These are phyloP conservation scores for Chlorella sp. DNA, from an alignment of 139 green algal species.

Conservation along the genomic window DNA sequence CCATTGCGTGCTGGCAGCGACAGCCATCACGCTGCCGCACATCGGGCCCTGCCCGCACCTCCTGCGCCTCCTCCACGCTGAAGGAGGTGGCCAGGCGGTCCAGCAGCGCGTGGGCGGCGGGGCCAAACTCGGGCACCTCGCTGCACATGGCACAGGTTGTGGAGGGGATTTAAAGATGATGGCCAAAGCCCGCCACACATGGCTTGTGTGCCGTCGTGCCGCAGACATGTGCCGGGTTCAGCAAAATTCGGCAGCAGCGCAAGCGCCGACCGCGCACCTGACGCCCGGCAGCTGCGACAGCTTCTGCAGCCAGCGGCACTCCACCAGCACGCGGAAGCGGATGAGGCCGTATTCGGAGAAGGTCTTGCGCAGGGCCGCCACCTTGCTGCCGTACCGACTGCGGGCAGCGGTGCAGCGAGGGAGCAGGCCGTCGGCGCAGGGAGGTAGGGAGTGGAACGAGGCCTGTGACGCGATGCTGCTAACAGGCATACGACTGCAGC, in stretches of 20 bases:
- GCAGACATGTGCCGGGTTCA: too few species aligned
- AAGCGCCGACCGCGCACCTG: too few species aligned
- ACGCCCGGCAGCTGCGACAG: slow-evolving; percentile 67
- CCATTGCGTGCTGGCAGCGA: too few species aligned
- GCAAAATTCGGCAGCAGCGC: too few species aligned
- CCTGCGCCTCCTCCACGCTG: slow-evolving; percentile 75
- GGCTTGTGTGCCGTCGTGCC: too few species aligned
- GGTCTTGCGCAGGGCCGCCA: slow-evolving; percentile 77
- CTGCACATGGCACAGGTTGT: slow-evolving; percentile 14
- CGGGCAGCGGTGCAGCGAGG: too few species aligned
- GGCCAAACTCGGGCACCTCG: slow-evolving; percentile 89
- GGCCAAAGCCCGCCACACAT: too few species aligned
- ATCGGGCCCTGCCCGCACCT: slow-evolving; percentile 44
- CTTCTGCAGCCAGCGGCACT: slow-evolving; percentile 96
- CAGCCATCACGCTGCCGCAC: too few species aligned
- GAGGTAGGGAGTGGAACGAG: neutral
- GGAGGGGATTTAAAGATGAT: too few species aligned
- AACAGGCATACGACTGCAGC: too few species aligned
- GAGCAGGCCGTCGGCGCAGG: too few species aligned
- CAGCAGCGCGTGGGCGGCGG: slow-evolving; percentile 79
- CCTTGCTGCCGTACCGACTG: slow-evolving; percentile 88
- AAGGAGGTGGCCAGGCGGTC: slow-evolving; percentile 81
- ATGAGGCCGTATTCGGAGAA: slow-evolving; percentile 99
- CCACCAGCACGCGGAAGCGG: slow-evolving; percentile 92
- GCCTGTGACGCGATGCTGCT: too few species aligned